Evolutionary conservation across 2,329 filamentous ascomycete species (phyloP), one percentile per base, ranked within the genome.

Genomic region (Hymenoscyphus repandus): DNA sequence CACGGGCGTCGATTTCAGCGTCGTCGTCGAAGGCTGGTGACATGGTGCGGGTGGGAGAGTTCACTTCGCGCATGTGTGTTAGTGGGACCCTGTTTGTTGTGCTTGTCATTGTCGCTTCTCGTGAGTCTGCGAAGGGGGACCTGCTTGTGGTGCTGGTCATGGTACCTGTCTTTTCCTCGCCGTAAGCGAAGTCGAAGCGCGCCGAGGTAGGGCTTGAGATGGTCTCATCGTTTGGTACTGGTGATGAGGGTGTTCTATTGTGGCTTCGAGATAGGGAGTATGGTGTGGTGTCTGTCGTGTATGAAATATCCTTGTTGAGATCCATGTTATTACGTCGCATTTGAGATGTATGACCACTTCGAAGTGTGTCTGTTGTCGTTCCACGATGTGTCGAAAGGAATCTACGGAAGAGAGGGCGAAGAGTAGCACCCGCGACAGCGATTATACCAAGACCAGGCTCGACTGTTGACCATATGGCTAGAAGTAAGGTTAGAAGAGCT

Each of bases 381-480:
- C 10, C 34, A 37, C 34, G 12, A 11, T 9, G 34, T 37, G 47
- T 50, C 18, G 57, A 37, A 37, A 57, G 31, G 55, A 62, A 64
- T 6, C 53, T 55, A 6, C 50, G 53, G 58, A 68, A 58, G 46
- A 78, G 65, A 0, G 75, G 75, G 0, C 73, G 70, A 5, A 77
- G 64, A 0, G 74, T 76, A 5, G 73, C 72, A 6, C 74, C 67
- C 20, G 70, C 70, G n/a, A 71, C 72, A 6, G 74, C 75, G 6
- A 70, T 70, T 55, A 78, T 72, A 43, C 73, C 72, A 1, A 78
- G 66, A 11, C 71, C 72, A 33, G 72, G 66, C 48, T 78, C 76
- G 6, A 71, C 64, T 0, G 70, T 72, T 1, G 74, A 75, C 73
- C 73, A 77, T 56, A 77, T 72, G 13, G 73, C 73, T 45, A 13